A percentile compares a stretch with the other conserved stretches of the same genome.
These are phyloP conservation scores for Westerdykella ornata DNA, from an alignment of 2,329 filamentous ascomycete species.

Conservation along the genomic window DNA sequence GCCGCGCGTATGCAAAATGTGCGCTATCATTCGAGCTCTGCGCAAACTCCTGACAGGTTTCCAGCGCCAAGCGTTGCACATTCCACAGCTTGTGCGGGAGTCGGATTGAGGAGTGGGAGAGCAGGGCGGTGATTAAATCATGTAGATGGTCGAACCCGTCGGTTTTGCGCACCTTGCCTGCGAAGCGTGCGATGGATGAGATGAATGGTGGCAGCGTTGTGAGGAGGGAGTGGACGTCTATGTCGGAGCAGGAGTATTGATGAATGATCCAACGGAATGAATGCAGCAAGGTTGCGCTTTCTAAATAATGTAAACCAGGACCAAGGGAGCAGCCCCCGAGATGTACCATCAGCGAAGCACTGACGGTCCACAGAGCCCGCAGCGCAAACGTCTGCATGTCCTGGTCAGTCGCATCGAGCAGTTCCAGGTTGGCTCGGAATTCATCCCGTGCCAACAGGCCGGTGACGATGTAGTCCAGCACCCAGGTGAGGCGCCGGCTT, in stretches of 20 bases:
- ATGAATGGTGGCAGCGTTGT: constrained; percentile 25
- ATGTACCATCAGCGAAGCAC: constrained; percentile 21
- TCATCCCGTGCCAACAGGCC: constrained; percentile 20
- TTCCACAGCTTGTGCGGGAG: constrained; percentile 31
- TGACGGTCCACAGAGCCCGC: constrained; percentile 23
- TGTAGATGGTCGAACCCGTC: constrained; percentile 33
- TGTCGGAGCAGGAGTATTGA: constrained; percentile 19
- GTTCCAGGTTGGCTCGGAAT: constrained; percentile 17
- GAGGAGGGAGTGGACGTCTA: constrained; percentile 17
- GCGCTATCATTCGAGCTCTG: constrained; percentile 20
- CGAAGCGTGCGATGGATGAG: constrained; percentile 29
- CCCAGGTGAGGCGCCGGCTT: constrained; percentile 18
- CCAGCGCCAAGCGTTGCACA: constrained; percentile 33
- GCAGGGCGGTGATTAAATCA: constrained; percentile 23
- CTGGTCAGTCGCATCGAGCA: constrained; percentile 19
- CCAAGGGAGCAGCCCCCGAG: constrained; percentile 12
- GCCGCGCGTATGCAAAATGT: constrained; percentile 24
- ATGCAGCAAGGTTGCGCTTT: constrained; percentile 8
- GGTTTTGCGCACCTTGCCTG: constrained; percentile 30
- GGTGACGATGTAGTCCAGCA: constrained; percentile 20
- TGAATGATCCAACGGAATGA: constrained; percentile 17
- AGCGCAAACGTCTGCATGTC: constrained; percentile 26
- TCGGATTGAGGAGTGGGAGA: constrained; percentile 15
- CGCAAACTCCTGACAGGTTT: constrained; percentile 35
- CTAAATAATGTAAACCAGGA: constrained; percentile 5